Conservation (phyloP, 2,329 filamentous ascomycete genomes). For the Colletotrichum horii region DNA sequence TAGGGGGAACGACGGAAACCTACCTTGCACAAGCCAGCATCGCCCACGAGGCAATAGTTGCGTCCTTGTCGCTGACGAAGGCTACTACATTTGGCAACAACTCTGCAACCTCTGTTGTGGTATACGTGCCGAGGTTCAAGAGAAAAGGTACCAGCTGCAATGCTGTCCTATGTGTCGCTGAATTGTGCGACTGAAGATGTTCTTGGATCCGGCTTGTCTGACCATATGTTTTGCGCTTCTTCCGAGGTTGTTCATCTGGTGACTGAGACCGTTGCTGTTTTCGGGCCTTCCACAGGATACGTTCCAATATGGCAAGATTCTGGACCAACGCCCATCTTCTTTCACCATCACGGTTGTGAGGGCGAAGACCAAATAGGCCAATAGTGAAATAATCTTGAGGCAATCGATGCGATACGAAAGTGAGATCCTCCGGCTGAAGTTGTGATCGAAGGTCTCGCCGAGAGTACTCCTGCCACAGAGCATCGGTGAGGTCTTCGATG, state of each 20-base stretch:
- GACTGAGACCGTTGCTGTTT: conserved; percentile 28
- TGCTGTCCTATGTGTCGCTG: conserved; percentile 52
- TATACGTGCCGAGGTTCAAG: conserved; percentile 49
- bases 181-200: conserved; percentile 50
- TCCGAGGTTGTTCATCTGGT: conserved; percentile 53
- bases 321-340: conserved; percentile 66
- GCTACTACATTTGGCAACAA: conserved; percentile 63
- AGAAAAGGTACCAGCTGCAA: conserved; percentile 66
- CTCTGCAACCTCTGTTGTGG: conserved; percentile 56
- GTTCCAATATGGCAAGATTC: conserved; percentile 63
- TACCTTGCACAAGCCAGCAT: conserved; percentile 83
- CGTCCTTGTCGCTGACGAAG: conserved; percentile 73
- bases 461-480: conserved; percentile 80
- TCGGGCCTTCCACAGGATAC: conserved; percentile 39
- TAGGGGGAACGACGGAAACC: conserved; percentile 24
- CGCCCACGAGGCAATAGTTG: conserved; percentile 75
- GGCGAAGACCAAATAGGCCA: conserved; percentile 57
- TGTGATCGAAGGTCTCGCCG: conserved; percentile 72
- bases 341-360: conserved; percentile 60
- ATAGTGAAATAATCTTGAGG: conserved; percentile 51
- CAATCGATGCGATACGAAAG: conserved; percentile 55
- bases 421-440: conserved; percentile 79
- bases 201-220: conserved; percentile 52
- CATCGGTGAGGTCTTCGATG: conserved; percentile 71
- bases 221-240: conserved; percentile 51